Percentiles rank a stretch among this genome's conserved stretches.
phyloP scores from a whole-genome alignment of 2,329 filamentous ascomycete genomes.

The Stemphylium lycopersici region DNA sequence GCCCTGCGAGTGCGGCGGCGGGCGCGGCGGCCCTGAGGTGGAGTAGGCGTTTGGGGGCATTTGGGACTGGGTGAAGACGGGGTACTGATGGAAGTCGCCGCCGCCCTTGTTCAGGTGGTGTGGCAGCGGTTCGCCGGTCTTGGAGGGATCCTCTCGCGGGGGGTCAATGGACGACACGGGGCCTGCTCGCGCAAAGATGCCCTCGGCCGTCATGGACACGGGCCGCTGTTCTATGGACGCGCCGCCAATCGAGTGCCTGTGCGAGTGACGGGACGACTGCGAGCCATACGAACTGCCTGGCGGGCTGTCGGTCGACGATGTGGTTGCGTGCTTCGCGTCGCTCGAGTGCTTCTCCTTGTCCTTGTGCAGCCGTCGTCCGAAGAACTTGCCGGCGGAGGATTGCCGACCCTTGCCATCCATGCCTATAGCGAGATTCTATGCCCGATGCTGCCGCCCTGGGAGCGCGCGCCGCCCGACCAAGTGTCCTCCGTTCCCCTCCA shows the following conservation, averaged over 20 bases:
- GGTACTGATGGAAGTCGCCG: constrained; percentile 88
- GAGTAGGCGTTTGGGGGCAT: constrained; percentile 58
- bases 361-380: constrained; percentile 78
- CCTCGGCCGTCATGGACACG: constrained; percentile 66
- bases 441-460: constrained; percentile 14
- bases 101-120: constrained; percentile 82
- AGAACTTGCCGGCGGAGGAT: constrained; percentile 83
- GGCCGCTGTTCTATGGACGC: constrained; percentile 71
- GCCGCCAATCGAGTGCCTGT: constrained; percentile 48
- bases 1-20: constrained; percentile 60
- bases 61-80: constrained; percentile 67
- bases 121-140: constrained; percentile 77
- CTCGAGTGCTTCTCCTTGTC: constrained; percentile 60
- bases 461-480: constrained; percentile 15
- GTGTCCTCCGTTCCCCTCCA: constrained; percentile 13
- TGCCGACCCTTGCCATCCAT: constrained; percentile 79
- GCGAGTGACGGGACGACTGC: constrained; percentile 72
- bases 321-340: constrained; percentile 54
- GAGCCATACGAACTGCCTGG: constrained; percentile 67
- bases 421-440: constrained; percentile 24
- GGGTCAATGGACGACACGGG: constrained; percentile 89
- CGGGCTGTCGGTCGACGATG: constrained; percentile 65
- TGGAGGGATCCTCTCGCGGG: constrained; percentile 70
- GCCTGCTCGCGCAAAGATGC: constrained; percentile 76
- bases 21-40: constrained; percentile 63